Evolutionary conservation across 2,329 filamentous ascomycete genomes (phyloP), one percentile per base, ranked within the genome.

Genomic region (Leptographium galeiforme): DNA sequence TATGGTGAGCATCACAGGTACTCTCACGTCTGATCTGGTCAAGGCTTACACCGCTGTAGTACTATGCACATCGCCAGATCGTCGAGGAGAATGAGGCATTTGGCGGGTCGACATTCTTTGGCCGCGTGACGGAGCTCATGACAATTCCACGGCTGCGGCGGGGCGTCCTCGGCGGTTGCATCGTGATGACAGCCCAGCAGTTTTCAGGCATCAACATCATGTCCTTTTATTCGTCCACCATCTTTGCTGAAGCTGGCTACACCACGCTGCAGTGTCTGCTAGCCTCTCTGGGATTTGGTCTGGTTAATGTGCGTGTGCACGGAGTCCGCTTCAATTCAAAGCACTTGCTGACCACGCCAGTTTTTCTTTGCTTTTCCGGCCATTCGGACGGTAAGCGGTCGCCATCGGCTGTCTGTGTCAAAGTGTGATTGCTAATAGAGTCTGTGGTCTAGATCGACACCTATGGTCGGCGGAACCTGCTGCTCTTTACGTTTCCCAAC

Each of bases 181-280:
- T 82, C 44, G 78, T 82, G 55, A 84, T 84, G 80, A 83, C 82
- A 57, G 76, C 82, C 74, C 81, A 85, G 60, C 80, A 84, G 63
- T 73, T 67, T 45, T 58, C 56, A 53, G 67, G 67, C 48, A 64
- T 71, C 48, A 78, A 79, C 49, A 58, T 60, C 5, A 44, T 80
- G 32, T 75, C 77, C 30, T 81, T 81, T 61, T 84, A 82, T 61
- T 78, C 74, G 1, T 77, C 77, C 0, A 72, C 78, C 59, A 81
- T 85, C 53, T 85, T 85, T 63, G 61, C 73, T 2, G 66, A 79
- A 0, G 76, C 76, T 4, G 70, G 75, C 1, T 77, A 81, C 53
- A 66, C 65, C 11, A 68, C 73, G 32, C 69, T 74, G 6, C 64
- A 66, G 6, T 79, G 82, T 1, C 70, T 85, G 2, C 66, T 73